Base-by-base conservation (phyloP, 192 early-diverging fungal species). In the Coemansia sp. region DNA sequence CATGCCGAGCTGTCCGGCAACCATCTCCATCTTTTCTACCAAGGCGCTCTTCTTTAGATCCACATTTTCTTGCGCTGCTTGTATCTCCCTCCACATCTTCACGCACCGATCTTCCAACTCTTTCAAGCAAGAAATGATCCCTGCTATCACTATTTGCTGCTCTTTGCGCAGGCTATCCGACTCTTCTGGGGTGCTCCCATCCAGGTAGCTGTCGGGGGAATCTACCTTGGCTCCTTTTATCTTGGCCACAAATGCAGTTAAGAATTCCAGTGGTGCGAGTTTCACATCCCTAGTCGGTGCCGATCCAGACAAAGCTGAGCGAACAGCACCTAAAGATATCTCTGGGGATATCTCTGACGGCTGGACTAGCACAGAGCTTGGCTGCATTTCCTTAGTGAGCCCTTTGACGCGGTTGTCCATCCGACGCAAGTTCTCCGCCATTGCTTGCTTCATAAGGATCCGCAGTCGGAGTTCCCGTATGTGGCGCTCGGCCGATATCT, bases 381-480 rank as follows among this genome's bases (percentile, higher is more conserved):
- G 17, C n/a, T 43, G 9, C 70, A 76, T 82, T 19, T 82, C 79
- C 37, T 55, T 68, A 11, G 64, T 64, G 11, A 82, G 42, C 22
- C 61, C 46, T 41, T 50, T 63, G 68, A 82, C 76, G 17, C 74
- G 65, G 45, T 46, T 65, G 32, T 64, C 61, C 50, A 71, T 14
- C 9, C 71, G 64, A 14, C 68, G 61, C 32, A 66, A n/a, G 32
- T 74, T 73, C 42, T 82, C 79, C 0, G 75, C 71, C 58, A 76
- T 70, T 14, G 71, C 32, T 58, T 77, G 74, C 59, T 76, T 76
- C 43, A 74, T 65, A 51, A 82, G 44, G 14, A 77, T 74, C 48
- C 70, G 74, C 32, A 82, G 54, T 7, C 79, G 65, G 32, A 73
- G 48, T 39, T 82, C 71, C 8, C 66, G 68, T 13, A 76, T 71